Evolutionary conservation across 176 grass and related monocot species (phyloP), one percentile per base, ranked within the genome.

Genomic region (Aegilops sharonensis): DNA sequence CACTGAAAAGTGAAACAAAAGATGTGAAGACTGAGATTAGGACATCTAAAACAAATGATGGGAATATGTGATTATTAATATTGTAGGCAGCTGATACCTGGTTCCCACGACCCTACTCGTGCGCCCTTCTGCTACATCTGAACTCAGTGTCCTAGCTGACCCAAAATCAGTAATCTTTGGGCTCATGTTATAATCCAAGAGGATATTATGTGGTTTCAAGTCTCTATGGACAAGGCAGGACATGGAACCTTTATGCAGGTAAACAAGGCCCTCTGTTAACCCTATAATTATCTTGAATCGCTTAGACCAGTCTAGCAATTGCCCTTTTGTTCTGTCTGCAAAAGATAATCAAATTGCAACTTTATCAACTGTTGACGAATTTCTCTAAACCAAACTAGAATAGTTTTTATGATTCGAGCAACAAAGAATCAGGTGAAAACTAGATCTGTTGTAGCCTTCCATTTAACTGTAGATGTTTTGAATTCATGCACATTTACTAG

Each of bases 61-160:
- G 71, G 61, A 82, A 72, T 23, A 9, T 64, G 8, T 5, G 47
- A 2, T 25, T 9, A 50, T 78, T 54, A 9, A 80, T 40, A 73
- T 23, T 5, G 63, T 43, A 25, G 31, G 18, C 21, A 14, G 21
- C 31, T 71, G 63, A 56, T 85, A 91, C 90, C 81, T 70, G 4
- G 89, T 91, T n/a, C 90, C 86, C 23, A 91, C 86, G 21, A 91
- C 75, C 42, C 70, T 88, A 72, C 42, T 78, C 56, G 90, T 82
- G 12, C 34, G 12, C 64, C 67, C 69, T 64, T 91, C 86, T 21
- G 78, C 40, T 8, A 24, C 64, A n/a, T 88, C 77, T 81, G 90
- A 85, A 80, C 64, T 84, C 9, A 91, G 62, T 35, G 32, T 43
- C 56, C 32, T 85, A 25, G 82, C 82, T 68, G 85, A 80, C 20